These are phyloP conservation scores for Bipolaris sorokiniana DNA, from an alignment of 2,329 filamentous ascomycete species.

Conservation along the genomic window DNA sequence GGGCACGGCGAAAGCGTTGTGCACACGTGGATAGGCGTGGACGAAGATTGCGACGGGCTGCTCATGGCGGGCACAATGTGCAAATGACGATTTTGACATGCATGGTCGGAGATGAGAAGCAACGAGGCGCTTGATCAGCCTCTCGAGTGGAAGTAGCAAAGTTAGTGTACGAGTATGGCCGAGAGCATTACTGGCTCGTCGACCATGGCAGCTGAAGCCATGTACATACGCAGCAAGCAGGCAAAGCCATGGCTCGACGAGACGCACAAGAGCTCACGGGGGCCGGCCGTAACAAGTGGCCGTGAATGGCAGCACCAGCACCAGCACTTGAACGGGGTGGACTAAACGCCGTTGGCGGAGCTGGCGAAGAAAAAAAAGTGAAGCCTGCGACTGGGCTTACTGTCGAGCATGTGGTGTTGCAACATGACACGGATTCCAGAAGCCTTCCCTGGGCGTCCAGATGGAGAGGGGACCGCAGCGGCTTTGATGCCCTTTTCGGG, in stretches of 20 bases:
- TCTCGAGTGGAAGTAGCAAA: slow-evolving; percentile 37
- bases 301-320: neutral
- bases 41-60: slow-evolving; percentile 44
- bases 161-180: slow-evolving; percentile 25
- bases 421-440: slow-evolving; percentile 43
- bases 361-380: slow-evolving; percentile 8
- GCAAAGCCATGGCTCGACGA: slow-evolving; percentile 6
- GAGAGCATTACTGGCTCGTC: slow-evolving; percentile 10
- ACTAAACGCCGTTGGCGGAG: slow-evolving; percentile 28
- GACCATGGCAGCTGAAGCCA: slow-evolving; percentile 40
- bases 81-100: slow-evolving; percentile 28
- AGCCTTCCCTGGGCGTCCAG: slow-evolving; percentile 38
- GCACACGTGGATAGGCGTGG: slow-evolving; percentile 44
- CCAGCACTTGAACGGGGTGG: slow-evolving; percentile 1
- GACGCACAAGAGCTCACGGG: slow-evolving; percentile 9
- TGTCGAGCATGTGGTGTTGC: slow-evolving; percentile 35
- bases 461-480: slow-evolving; percentile 41
- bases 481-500: slow-evolving; percentile 42
- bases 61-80: slow-evolving; percentile 34
- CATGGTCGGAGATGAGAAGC: slow-evolving; percentile 44
- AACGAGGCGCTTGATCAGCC: slow-evolving; percentile 38
- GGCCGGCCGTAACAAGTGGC: slow-evolving; percentile 16
- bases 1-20: slow-evolving; percentile 38
- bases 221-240: slow-evolving; percentile 21
- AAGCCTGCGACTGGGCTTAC: slow-evolving; percentile 27